Percentiles rank a stretch among this genome's conserved stretches.
These are phyloP conservation scores for Musa beccarii DNA, from an alignment of 176 grass and related monocot genomes.

Conservation along the genomic window DNA sequence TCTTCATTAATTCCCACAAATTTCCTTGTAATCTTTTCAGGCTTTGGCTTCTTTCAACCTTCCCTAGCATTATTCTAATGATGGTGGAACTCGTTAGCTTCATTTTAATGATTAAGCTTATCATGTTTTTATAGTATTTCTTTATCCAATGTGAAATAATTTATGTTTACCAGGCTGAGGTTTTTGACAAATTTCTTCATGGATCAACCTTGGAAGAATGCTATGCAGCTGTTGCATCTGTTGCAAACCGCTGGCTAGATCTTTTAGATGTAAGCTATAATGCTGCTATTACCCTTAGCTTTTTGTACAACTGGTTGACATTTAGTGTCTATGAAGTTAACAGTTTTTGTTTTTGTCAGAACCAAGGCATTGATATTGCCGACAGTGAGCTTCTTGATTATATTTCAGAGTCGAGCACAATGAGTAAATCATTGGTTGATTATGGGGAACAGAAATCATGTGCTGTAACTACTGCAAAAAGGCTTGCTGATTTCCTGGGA, in stretches of 20 bases:
- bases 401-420: slow-evolving; percentile 95
- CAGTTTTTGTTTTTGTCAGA: slow-evolving; percentile 37
- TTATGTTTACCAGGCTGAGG: slow-evolving; percentile 62
- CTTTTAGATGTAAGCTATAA: slow-evolving; percentile 68
- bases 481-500: slow-evolving; percentile 85
- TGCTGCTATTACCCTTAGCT: not conserved
- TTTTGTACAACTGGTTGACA: not conserved
- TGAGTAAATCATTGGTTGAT: slow-evolving; percentile 95
- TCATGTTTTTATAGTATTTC: not conserved
- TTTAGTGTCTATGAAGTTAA: too few species aligned
- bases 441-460: slow-evolving; percentile 95
- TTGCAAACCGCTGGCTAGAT: slow-evolving; percentile 92
- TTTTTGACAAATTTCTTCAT: slow-evolving; percentile 97
- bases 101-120: not conserved
- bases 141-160: slow-evolving; percentile 10
- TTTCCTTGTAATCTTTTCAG: too few species aligned
- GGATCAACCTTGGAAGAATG: slow-evolving; percentile 94
- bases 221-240: slow-evolving; percentile 93
- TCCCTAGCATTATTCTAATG: not conserved
- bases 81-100: not conserved
- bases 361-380: slow-evolving; percentile 91
- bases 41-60: too few species aligned
- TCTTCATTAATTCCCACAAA: too few species aligned
- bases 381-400: slow-evolving; percentile 90
- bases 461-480: slow-evolving; percentile 88